A percentile compares a stretch with the other conserved stretches of the same genome.
Evolutionary conservation across 257 asterid genomes (phyloP).

Genomic region (Solanum tacnaense): DNA sequence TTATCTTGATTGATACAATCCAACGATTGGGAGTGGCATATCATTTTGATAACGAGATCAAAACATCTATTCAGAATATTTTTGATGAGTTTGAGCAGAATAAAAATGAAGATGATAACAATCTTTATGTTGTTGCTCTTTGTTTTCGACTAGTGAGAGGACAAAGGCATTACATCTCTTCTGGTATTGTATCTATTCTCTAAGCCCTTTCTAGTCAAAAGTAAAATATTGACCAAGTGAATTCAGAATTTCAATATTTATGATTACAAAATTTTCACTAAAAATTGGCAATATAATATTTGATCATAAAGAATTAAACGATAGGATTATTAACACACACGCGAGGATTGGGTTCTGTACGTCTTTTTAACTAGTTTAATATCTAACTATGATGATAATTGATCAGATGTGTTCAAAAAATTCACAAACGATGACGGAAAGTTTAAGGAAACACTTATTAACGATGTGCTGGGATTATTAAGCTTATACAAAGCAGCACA

Average conservation of each 20-base stretch:
- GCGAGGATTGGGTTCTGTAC: too few relatives aligned
- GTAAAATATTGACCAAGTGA: too few relatives aligned
- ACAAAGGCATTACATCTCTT: slow-evolving; percentile 6
- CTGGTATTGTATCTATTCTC: neutral
- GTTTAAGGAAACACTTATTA: neutral
- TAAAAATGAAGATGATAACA: neutral
- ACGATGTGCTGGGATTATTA: neutral
- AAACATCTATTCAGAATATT: neutral
- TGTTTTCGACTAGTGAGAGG: slow-evolving; percentile 9
- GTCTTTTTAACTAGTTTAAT: too few relatives aligned
- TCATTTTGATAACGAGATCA: slow-evolving; percentile 5
- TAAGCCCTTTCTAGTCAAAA: too few relatives aligned
- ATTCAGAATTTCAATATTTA: too few relatives aligned
- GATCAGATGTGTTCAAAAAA: too few relatives aligned
- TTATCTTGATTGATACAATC: neutral
- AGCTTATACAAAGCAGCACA: slow-evolving; percentile 8
- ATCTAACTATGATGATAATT: too few relatives aligned
- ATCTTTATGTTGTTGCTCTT: neutral
- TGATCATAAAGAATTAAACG: too few relatives aligned
- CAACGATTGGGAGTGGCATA: slow-evolving; percentile 8
- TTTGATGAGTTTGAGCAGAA: neutral
- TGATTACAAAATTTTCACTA: too few relatives aligned
- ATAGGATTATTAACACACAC: too few relatives aligned
- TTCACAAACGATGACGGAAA: neutral
- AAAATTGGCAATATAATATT: too few relatives aligned